Evolutionary conservation across 139 green algal genomes (phyloP).

Genomic region (Chlorella vulgaris): DNA sequence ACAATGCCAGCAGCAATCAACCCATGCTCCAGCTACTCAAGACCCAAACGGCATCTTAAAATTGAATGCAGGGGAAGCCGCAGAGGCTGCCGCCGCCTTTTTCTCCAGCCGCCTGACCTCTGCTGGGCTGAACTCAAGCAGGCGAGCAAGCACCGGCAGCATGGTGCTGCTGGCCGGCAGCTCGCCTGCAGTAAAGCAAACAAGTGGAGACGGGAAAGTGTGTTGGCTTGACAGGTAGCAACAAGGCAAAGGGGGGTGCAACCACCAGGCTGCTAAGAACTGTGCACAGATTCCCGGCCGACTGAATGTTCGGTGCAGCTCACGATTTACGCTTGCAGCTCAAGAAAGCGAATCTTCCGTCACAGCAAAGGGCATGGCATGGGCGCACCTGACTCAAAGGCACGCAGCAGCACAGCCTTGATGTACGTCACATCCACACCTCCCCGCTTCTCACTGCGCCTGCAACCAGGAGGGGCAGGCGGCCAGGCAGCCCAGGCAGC

Average conservation of each 20-base stretch:
- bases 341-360: no score
- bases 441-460: constrained; percentile 32
- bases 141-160: constrained; percentile 51
- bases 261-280: not conserved
- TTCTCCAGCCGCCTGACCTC: constrained; percentile 41
- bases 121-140: constrained; percentile 55
- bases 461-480: not conserved
- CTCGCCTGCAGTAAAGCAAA: no score
- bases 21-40: not conserved
- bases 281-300: no score
- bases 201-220: not conserved
- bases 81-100: constrained; percentile 8
- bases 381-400: constrained; percentile 45
- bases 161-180: constrained; percentile 44
- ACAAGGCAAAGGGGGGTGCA: not conserved
- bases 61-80: not conserved
- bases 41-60: not conserved
- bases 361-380: not conserved
- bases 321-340: no score
- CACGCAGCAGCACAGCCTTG: constrained; percentile 54
- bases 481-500: not conserved
- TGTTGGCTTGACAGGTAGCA: not conserved
- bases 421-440: constrained; percentile 53
- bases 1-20: not conserved
- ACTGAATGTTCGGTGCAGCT: no score